Base-by-base conservation (phyloP, 2,329 filamentous ascomycete species). In the Paecilomyces dactylethromorphus region DNA sequence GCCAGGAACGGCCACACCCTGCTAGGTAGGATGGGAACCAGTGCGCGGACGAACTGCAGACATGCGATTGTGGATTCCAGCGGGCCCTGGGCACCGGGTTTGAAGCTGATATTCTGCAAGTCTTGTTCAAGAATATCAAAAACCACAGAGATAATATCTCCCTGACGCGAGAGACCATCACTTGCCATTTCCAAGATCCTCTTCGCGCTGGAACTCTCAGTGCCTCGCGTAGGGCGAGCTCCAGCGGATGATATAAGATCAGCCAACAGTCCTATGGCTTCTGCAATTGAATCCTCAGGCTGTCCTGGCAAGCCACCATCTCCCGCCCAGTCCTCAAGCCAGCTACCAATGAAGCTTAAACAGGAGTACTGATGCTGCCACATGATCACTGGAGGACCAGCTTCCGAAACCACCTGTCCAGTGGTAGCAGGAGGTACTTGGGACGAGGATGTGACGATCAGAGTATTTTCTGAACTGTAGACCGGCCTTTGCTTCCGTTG, bases 1-100 rank as follows among this genome's bases (percentile, higher is more conserved):
- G 88, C 86, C 66, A 99, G 82, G 71, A 93, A 90, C 3, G 93
- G 92, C 92, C 94, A 97, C 5, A 96, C 87, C 60, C 92, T 83
- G 58, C 89, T 89, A 0, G 94, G 93, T 56, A 88, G 85, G n/a
- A 89, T 66, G 10, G 82, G 81, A 26, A 94, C 74, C 18, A 95
- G 78, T 2, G 88, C 85, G 64, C 89, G 84, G 39, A 96, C 78
- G 67, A 97, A 97, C 56, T 91, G 87, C 22, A 92, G 76, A 70
- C 91, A 96, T 24, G 89, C 85, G 54, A 92, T 82, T 1, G 87
- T 81, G 29, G 95, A 80, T 35, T 86, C 84, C 50, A 87, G 76
- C 11, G 85, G 84, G 49, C 87, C 85, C n/a, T 84, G 81, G 39
- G 82, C 79, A 13, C 84, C 83, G 50, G 88, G 84, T 62, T 86